Base-by-base conservation (phyloP, 2,329 filamentous ascomycete genomes). In the Cytospora mali region DNA sequence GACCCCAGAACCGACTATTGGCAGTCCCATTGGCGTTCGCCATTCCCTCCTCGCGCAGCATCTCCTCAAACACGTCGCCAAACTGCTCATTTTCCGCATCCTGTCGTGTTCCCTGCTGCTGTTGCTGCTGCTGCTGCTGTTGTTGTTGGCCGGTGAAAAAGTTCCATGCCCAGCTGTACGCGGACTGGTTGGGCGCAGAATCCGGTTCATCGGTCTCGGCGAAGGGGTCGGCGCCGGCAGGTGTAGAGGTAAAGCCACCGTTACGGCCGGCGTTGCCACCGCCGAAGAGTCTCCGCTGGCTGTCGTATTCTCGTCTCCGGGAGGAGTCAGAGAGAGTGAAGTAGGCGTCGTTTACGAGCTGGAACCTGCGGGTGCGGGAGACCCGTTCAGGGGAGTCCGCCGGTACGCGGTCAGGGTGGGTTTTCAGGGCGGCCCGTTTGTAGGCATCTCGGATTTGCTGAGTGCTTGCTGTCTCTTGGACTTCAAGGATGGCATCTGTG, bases 371-470 rank as follows among this genome's bases (percentile, higher is more conserved):
- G 6, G 95, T 99, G 71, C 93, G 90, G 14, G 85, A 76, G 25
- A 86, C 76, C 67, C 94, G 91, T 69, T 98, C 93, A 42, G 93
- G 92, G 6, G 92, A 94, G 76, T 93, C 87, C 68, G 85, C 79
- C 29, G 93, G 84, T 48, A 99, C 92, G 64, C 95, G 91, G 75
- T 99, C 95, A 1, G 94, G 94, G 75, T 98, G 94, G 67, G 91
- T 93, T 77, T 95, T 96, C 52, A 98, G 81, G 6, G 94, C 94
- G 70, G 91, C 91, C 89, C 90, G 89, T 75, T 99, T 99, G 82
- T 98, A 99, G 56, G 93, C 95, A 81, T 92, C 90, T 70, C 94
- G 90, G 73, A 99, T 89, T 74, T 98, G 90, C 71, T 93, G 87
- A 64, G 88, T 86, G 0, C 87, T 90, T 35, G 94, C 93, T 69